Conservation (phyloP, 2,329 filamentous ascomycete species). For the Orbilia brochopaga region DNA sequence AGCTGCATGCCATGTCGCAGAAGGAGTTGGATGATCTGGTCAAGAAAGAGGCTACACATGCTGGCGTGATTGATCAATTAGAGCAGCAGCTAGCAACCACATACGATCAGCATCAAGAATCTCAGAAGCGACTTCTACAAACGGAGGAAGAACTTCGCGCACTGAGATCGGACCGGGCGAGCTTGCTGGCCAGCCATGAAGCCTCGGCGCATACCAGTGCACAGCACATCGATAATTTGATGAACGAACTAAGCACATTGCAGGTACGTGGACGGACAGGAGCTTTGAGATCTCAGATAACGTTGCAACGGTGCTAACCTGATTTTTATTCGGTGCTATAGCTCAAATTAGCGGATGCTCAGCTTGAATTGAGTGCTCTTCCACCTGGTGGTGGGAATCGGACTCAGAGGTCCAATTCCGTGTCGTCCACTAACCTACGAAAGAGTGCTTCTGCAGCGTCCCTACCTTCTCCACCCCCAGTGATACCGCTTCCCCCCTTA, state of each 20-base stretch:
- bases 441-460: constrained; percentile 84
- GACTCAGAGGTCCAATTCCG: constrained; percentile 66
- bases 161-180: constrained; percentile 76
- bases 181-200: constrained; percentile 55
- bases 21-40: constrained; percentile 61
- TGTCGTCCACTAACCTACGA: constrained; percentile 70
- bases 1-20: constrained; percentile 53
- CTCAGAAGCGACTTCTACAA: constrained; percentile 51
- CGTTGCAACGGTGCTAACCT: constrained; percentile 52
- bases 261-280: constrained; percentile 66
- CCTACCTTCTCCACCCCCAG: constrained; percentile 89
- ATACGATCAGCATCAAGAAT: constrained; percentile 83
- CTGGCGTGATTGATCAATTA: constrained; percentile 88
- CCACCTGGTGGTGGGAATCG: constrained; percentile 55
- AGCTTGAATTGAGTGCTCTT: constrained; percentile 59
- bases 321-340: constrained; percentile 56
- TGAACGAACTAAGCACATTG: constrained; percentile 74
- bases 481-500: constrained; percentile 91
- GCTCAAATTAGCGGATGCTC: constrained; percentile 68
- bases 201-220: constrained; percentile 69
- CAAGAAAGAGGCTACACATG: constrained; percentile 83
- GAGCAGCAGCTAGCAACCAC: constrained; percentile 95
- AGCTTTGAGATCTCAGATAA: background rate
- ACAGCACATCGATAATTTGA: constrained; percentile 70
- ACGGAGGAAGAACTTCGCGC: constrained; percentile 61